Percentiles rank a stretch among this genome's conserved stretches.
Conservation (phyloP, 2,329 filamentous ascomycete genomes). For the Macroventuria anomochaeta region DNA sequence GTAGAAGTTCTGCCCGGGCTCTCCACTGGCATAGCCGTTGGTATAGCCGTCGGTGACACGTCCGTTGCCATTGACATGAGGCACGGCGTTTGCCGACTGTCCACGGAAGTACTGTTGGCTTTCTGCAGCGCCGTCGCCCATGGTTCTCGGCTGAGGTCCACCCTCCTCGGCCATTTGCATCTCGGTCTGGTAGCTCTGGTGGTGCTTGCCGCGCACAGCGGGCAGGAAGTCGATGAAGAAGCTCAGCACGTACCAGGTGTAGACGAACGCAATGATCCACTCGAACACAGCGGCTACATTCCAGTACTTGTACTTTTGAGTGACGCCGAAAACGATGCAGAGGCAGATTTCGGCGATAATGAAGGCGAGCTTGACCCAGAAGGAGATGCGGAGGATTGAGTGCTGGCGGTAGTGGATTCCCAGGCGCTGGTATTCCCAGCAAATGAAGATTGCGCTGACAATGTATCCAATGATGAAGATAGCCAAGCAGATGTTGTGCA, state of each 20-base stretch:
- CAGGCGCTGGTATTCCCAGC: conserved; percentile 86
- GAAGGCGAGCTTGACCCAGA: conserved; percentile 87
- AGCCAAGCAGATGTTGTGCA: conserved; percentile 78
- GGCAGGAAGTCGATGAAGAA: conserved; percentile 89
- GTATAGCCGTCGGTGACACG: conserved; percentile 21
- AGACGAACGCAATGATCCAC: conserved; percentile 80
- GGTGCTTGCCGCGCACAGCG: conserved; percentile 67
- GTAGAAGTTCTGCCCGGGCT: conserved; percentile 25
- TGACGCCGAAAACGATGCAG: conserved; percentile 73
- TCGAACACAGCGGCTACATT: conserved; percentile 81
- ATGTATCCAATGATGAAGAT: conserved; percentile 89
- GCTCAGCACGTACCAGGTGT: conserved; percentile 84
- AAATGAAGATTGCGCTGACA: conserved; percentile 84
- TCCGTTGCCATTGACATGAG: conserved; percentile 19
- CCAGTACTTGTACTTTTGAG: conserved; percentile 56
- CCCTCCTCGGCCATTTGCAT: conserved; percentile 43
- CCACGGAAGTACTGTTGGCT: conserved; percentile 39
- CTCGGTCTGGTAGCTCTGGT: conserved; percentile 45
- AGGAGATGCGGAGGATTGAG: conserved; percentile 75
- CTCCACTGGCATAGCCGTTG: conserved; percentile 25
- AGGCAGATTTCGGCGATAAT: conserved; percentile 80
- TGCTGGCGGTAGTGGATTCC: conserved; percentile 80
- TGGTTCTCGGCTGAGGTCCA: conserved; percentile 12
- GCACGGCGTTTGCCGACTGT: conserved; percentile 12
- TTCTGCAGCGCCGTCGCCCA: conserved; percentile 36